Conservation (phyloP, 306 rosid species). For the Castanea sativa region DNA sequence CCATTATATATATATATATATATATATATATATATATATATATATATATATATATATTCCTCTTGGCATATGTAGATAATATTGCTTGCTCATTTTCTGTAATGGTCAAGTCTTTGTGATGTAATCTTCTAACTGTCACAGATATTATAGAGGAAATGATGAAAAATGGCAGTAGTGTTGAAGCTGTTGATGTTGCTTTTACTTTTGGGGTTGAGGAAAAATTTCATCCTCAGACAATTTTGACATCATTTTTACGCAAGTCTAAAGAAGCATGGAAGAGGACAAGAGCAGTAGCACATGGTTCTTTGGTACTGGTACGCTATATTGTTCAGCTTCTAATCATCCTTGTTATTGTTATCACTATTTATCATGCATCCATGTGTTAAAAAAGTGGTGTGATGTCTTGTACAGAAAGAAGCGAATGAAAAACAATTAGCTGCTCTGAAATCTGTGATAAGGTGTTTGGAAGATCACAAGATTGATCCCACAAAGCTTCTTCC, state of each 20-base stretch:
- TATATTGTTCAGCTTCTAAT: conserved; percentile 6
- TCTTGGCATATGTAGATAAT: conserved; percentile 10
- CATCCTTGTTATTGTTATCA: conserved; percentile 10
- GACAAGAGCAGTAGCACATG: conserved; percentile 32
- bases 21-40: background rate
- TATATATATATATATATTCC: background rate
- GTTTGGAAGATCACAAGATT: conserved; percentile 50
- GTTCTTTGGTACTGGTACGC: conserved; percentile 40
- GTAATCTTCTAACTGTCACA: conserved; percentile 27
- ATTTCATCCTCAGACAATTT: conserved; percentile 34
- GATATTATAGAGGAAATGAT: conserved; percentile 44
- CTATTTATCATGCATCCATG: conserved; percentile 18
- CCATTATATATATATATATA: background rate
- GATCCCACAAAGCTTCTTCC: conserved; percentile 46
- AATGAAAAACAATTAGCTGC: conserved; percentile 52
- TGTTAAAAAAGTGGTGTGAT: conserved; percentile 17
- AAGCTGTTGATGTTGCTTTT: conserved; percentile 52
- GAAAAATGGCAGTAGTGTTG: conserved; percentile 38
- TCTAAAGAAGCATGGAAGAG: conserved; percentile 55
- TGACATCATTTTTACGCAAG: conserved; percentile 46
- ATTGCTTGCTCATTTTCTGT: conserved; percentile 14
- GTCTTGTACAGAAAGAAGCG: conserved; percentile 46
- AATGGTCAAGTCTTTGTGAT: background rate
- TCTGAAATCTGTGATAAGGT: conserved; percentile 47
- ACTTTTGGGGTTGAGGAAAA: conserved; percentile 57